Evolutionary conservation across 2,329 filamentous ascomycete genomes (phyloP).

Genomic region (Aspergillus chevalieri): DNA sequence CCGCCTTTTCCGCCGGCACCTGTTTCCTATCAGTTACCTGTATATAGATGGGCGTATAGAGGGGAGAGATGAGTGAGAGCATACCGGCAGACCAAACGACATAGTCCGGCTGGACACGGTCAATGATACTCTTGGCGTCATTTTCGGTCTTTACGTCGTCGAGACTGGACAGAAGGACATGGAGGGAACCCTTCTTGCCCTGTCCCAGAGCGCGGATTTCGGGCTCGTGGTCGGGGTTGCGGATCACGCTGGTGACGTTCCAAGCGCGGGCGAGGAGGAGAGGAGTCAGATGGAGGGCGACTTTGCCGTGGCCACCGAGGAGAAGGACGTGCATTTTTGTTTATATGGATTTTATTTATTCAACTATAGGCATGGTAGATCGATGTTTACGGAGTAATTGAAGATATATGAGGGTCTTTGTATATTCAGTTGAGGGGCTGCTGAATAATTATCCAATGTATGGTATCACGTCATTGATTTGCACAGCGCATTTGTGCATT

Average conservation of each 20-base stretch:
- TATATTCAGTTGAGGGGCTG: no score
- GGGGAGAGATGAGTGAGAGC: conserved; percentile 4
- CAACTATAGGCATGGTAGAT: neutral
- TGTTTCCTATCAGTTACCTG: conserved; percentile 14
- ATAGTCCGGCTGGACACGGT: conserved; percentile 38
- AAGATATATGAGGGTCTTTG: no score
- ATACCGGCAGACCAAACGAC: conserved; percentile 44
- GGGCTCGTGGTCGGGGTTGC: conserved; percentile 60
- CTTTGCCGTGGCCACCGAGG: conserved; percentile 75
- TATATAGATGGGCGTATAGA: neutral
- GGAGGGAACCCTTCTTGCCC: conserved; percentile 57
- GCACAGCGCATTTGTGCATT: no score
- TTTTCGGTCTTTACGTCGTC: conserved; percentile 61
- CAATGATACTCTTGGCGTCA: conserved; percentile 58
- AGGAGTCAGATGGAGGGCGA: conserved; percentile 68
- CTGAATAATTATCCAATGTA: no score
- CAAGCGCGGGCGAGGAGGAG: conserved; percentile 68
- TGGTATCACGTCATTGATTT: no score
- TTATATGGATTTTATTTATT: neutral
- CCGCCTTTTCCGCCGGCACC: conserved; percentile 53
- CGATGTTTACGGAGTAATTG: no score
- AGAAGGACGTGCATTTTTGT: conserved; percentile 54
- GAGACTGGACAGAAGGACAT: conserved; percentile 64
- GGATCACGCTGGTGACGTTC: conserved; percentile 73
- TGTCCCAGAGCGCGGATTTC: conserved; percentile 57